Evolutionary conservation across 208 protist genomes (phyloP).

Genomic region (Crithidia bombi): DNA sequence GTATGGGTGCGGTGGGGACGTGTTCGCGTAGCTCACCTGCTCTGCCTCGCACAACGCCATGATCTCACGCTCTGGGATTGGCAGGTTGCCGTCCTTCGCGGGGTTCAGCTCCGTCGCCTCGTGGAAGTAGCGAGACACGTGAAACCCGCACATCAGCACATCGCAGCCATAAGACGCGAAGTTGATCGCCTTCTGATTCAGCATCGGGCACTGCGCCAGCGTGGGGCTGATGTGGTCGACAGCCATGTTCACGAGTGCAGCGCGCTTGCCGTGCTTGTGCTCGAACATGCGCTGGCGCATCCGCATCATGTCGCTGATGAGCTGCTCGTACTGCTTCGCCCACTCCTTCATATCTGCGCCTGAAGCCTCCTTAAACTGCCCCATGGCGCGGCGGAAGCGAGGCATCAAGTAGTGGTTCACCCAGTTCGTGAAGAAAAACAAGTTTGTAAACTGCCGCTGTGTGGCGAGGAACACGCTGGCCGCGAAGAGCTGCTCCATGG

Average conservation of each 20-base stretch:
- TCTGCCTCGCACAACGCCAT: conserved; percentile 66
- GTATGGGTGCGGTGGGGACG: conserved; percentile 83
- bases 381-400: conserved; percentile 68
- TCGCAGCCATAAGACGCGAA: conserved; percentile 86
- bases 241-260: conserved; percentile 56
- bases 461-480: conserved; percentile 78
- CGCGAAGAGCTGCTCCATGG: conserved; percentile 82
- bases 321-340: conserved; percentile 88
- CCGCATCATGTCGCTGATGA: conserved; percentile 81
- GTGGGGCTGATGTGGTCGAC: conserved; percentile 81
- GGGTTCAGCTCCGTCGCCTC: conserved; percentile 91
- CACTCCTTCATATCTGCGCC: conserved; percentile 86
- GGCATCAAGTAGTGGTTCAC: conserved; percentile 77
- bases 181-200: conserved; percentile 91
- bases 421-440: conserved; percentile 86
- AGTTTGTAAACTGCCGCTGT: conserved; percentile 86
- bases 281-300: conserved; percentile 87
- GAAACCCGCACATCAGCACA: conserved; percentile 77
- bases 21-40: conserved; percentile 78
- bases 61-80: conserved; percentile 65
- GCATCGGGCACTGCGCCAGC: conserved; percentile 79
- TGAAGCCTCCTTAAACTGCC: conserved; percentile 86
- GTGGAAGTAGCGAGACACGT: conserved; percentile 90
- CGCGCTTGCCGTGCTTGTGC: conserved; percentile 80
- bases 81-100: conserved; percentile 74